Evolutionary conservation across 2,329 filamentous ascomycete genomes (phyloP), one percentile per base, ranked within the genome.

Genomic region (Chaetoscypha palmicola): DNA sequence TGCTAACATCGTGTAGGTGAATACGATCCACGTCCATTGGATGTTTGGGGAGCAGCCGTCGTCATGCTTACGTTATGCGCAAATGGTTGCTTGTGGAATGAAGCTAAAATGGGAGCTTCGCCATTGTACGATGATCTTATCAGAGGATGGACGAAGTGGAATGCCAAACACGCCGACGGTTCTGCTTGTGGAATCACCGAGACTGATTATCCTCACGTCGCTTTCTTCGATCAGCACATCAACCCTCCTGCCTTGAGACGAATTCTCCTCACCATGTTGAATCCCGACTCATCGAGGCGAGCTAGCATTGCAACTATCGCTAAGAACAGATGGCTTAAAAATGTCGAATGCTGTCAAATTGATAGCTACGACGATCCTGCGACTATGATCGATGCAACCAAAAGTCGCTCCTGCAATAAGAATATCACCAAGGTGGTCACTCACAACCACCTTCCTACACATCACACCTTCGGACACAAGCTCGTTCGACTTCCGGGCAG

Each of bases 1-100:
- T 21, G 17, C 26, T 40, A 40, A 40, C 14, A n/a, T 3, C 42
- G 35, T 41, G 16, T 45, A 71, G 69, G 67, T 16, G 63, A 69
- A 31, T 83, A 83, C 57, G 89, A 94, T 59, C 83, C 89, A 1
- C 80, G 87, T 35, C 77, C 82, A 3, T 69, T 94, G 10, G 89
- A 95, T 58, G 83, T 94, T 10, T 95, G 89, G 89, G 83, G 84
- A 43, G 83, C 83, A 39, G 89, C 82, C 19, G 81, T 94, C 45
- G 83, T 92, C 52, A 91, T 87, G 73, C 68, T 94, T 46, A 81
- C 83, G 50, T 76, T 94, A 51, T 77, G 77, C 30, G 85, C 84
- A 57, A 76, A 78, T 33, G 85, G 79, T 17, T 80, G 77, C 35
- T 76, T 90, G 5, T 94, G 88, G 89, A 71, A 76, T 39, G 77